Conservation (phyloP, 139 green algal species). For the Tetradesmus obliquus region DNA sequence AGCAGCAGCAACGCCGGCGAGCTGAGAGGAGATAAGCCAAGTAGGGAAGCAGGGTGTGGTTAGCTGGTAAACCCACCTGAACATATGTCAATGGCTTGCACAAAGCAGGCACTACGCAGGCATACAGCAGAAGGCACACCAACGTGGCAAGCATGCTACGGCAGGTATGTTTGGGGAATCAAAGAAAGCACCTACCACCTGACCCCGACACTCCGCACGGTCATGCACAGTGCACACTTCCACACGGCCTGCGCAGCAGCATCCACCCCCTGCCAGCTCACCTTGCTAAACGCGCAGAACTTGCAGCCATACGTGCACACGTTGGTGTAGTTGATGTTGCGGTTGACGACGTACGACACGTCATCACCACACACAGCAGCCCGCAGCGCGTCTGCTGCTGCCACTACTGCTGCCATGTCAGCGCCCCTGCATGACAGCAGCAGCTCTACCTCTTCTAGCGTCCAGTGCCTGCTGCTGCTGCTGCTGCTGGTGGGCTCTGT, state of each 20-base stretch:
- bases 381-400: conserved; percentile 76
- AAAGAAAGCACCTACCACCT: too few species aligned
- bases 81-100: too few species aligned
- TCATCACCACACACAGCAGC: conserved; percentile 67
- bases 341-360: conserved; percentile 81
- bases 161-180: too few species aligned
- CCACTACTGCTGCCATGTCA: conserved; percentile 71
- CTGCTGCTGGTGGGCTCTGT: conserved; percentile 23
- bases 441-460: conserved; percentile 61
- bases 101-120: too few species aligned
- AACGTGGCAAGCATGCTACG: too few species aligned
- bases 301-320: conserved; percentile 76
- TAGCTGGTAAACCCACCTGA: too few species aligned
- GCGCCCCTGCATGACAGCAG: conserved; percentile 74
- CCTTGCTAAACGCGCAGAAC: conserved; percentile 89
- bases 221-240: too few species aligned
- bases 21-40: too few species aligned
- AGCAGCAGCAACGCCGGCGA: background rate
- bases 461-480: conserved; percentile 41
- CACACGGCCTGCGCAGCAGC: background rate
- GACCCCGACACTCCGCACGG: too few species aligned
- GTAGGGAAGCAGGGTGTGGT: too few species aligned
- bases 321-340: conserved; percentile 97
- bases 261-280: background rate
- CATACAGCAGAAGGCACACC: too few species aligned